Conservation (phyloP, 2,329 filamentous ascomycete species). For the Diaporthe sp. region DNA sequence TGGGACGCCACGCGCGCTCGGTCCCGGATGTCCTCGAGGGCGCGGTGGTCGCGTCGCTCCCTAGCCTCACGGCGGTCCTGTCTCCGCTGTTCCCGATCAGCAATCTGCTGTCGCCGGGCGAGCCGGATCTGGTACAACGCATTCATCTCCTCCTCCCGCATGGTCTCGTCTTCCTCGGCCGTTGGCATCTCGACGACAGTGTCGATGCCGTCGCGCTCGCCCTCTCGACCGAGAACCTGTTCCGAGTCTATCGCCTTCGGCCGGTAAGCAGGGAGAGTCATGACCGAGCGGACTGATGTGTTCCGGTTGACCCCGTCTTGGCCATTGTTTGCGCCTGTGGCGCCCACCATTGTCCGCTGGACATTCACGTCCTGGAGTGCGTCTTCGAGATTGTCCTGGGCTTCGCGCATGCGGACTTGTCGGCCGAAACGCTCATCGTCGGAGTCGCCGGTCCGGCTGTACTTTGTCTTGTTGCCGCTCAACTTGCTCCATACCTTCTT, state of each 20-base stretch:
- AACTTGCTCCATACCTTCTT: conserved; percentile 63
- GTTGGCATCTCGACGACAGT: conserved; percentile 88
- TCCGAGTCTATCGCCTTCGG: conserved; percentile 79
- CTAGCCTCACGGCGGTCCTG: conserved; percentile 77
- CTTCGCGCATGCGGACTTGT: conserved; percentile 34
- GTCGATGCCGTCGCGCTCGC: conserved; percentile 92
- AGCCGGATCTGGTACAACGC: conserved; percentile 89
- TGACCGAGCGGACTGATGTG: conserved; percentile 90
- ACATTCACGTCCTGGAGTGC: conserved; percentile 30
- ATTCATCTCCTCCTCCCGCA: conserved; percentile 93
- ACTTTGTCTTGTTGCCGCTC: conserved; percentile 42
- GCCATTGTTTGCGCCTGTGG: conserved; percentile 6
- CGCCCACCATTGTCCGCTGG: conserved; percentile 27
- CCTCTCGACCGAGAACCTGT: conserved; percentile 86
- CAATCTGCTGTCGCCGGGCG: conserved; percentile 78
- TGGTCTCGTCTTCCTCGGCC: conserved; percentile 78
- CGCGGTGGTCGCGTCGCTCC: conserved; percentile 73
- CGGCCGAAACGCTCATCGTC: conserved; percentile 39
- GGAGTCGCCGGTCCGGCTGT: conserved; percentile 39
- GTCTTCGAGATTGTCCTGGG: conserved; percentile 36
- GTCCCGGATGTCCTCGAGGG: conserved; percentile 74
- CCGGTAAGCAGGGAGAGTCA: conserved; percentile 91
- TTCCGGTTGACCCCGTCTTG: conserved; percentile 74
- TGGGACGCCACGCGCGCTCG: conserved; percentile 60
- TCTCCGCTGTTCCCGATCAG: conserved; percentile 82